phyloP scores from a whole-genome alignment of 768 basidiomycete genomes.

The Pleurotus eryngii region DNA sequence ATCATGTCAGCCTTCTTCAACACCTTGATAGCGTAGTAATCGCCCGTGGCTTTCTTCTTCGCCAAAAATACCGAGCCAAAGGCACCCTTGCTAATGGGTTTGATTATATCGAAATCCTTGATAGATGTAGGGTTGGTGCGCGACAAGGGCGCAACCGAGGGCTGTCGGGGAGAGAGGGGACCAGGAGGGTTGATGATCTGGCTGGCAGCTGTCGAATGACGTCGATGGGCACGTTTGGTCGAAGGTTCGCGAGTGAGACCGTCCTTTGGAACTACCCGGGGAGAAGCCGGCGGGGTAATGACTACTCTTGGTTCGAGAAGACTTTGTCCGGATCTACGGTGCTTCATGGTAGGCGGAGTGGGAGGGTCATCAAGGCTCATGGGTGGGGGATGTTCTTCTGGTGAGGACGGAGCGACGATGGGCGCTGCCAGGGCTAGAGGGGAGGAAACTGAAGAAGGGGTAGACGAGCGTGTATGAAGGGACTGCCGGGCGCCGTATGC shows the following conservation, averaged over 20 bases:
- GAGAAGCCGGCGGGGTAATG: conserved; percentile 75
- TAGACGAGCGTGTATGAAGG: conserved; percentile 78
- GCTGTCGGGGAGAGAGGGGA: conserved; percentile 85
- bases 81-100: conserved; percentile 98
- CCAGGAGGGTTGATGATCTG: conserved; percentile 57
- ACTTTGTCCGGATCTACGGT: conserved; percentile 64
- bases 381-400: conserved; percentile 58
- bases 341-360: conserved; percentile 43
- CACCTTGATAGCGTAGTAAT: conserved; percentile 99
- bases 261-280: conserved; percentile 49
- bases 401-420: conserved; percentile 65
- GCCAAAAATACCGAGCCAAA: conserved; percentile 98
- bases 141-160: conserved; percentile 72
- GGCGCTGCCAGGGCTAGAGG: conserved; percentile 83
- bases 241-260: conserved; percentile 43
- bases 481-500: conserved; percentile 35
- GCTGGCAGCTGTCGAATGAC: conserved; percentile 68
- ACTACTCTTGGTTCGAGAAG: conserved; percentile 63
- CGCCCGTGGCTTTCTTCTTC: conserved; percentile 97
- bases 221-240: conserved; percentile 57
- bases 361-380: conserved; percentile 62
- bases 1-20: conserved; percentile 99
- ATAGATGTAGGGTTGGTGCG: conserved; percentile 87
- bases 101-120: conserved; percentile 99
- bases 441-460: conserved; percentile 85